Base-by-base conservation (phyloP, 176 grass and related monocot species). In the Chloris gayana region DNA sequence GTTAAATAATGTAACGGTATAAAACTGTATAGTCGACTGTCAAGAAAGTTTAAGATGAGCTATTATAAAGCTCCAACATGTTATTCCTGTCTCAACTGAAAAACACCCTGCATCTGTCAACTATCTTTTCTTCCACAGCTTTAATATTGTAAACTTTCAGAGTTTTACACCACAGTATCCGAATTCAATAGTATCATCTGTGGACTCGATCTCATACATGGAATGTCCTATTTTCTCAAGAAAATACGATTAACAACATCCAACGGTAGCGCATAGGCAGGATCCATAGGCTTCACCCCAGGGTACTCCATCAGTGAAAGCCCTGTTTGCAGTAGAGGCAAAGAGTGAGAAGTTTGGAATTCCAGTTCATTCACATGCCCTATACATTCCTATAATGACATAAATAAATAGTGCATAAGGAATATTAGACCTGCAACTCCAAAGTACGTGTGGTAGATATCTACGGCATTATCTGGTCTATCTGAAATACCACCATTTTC, bases 401-500 rank as follows among this genome's bases (percentile, higher is more conserved):
- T 3, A 26, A 62, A 69, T 76, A 25, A 7, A 45, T 7, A 64
- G 32, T 44, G 56, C 14, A 30, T 45, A 34, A 46, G 67, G 21
- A 75, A 50, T 27, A 79, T 57, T 79, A 61, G 50, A 99, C 96
- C 96, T 90, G 96, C 96, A 68, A 99, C 85, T 64, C 96, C 96
- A 63, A 99, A 99, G 76, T 74, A 99, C 10, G 88, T 99, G 77
- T 99, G 96, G 38, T 88, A 93, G 57, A 99, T 88, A 74, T 99
- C 90, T 34, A 95, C 93, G 0, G 88, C 93, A 86, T 99, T 91
- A 80, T 99, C 87, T 60, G 92, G 96, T 33, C 96, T 93, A 77
- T 99, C 92, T 61, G 96, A 99, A 88, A 99, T 95, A 39, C 96
- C 96, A 80, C 96, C 96, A 50, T 89, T 99, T 62, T 95, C 90